A percentile compares a stretch with the other conserved stretches of the same genome.
phyloP scores from a whole-genome alignment of 2,329 filamentous ascomycete genomes.

The Exutisphaerella laricina region DNA sequence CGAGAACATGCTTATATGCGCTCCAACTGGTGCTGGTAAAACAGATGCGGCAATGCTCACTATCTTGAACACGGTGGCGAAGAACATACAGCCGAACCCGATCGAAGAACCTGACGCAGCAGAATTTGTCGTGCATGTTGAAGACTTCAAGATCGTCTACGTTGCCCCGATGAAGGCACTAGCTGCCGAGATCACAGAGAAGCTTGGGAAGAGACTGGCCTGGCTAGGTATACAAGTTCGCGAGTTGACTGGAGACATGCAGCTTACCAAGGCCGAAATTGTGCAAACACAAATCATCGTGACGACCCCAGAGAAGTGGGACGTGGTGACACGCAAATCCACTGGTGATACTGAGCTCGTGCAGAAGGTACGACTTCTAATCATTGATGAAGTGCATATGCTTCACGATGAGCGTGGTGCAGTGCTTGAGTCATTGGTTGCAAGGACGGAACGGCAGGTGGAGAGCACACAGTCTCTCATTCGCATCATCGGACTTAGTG shows the following conservation, averaged over 20 bases:
- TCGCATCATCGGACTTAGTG: conserved; percentile 89
- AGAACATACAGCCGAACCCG: conserved; percentile 76
- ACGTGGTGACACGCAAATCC: conserved; percentile 94
- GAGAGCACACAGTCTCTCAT: conserved; percentile 98
- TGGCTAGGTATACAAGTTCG: conserved; percentile 92
- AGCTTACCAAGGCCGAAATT: conserved; percentile 93
- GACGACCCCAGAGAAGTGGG: conserved; percentile 98
- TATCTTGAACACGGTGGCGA: conserved; percentile 81
- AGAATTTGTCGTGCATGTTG: conserved; percentile 74
- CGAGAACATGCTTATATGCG: conserved; percentile 98
- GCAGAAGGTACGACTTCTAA: conserved; percentile 90
- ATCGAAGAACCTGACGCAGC: conserved; percentile 65
- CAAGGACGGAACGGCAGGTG: conserved; percentile 89
- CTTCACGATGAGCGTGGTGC: conserved; percentile 95
- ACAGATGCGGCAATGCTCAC: conserved; percentile 98
- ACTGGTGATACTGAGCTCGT: conserved; percentile 96
- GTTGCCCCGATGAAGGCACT: conserved; percentile 99
- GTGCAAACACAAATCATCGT: conserved; percentile 96
- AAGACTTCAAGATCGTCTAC: conserved; percentile 98
- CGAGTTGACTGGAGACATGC: conserved; percentile 97
- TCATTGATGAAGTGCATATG: conserved; percentile 99
- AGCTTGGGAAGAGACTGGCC: conserved; percentile 81
- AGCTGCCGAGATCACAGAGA: conserved; percentile 92
- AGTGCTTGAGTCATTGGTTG: conserved; percentile 91
- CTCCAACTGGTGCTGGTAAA: conserved; percentile 91